Conservation (phyloP, 805 yeast species). For the Cyberlindnera euphorbiae region DNA sequence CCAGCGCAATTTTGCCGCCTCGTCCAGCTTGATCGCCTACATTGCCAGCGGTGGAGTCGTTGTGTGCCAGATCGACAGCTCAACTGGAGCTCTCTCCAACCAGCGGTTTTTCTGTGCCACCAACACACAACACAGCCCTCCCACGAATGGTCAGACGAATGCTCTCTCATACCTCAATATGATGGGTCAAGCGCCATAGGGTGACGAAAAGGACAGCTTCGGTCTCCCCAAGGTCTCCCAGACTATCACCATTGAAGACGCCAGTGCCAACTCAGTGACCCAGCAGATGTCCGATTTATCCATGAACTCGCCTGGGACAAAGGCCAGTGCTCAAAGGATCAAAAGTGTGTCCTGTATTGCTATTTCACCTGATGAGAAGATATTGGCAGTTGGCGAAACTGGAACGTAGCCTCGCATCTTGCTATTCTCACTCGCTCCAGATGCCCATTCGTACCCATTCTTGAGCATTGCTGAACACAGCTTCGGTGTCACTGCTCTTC, state of each 20-base stretch:
- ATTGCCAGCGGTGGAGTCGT: constrained; percentile 60
- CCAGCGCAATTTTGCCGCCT: constrained; percentile 36
- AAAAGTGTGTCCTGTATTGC: constrained; percentile 54
- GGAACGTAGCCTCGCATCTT: constrained; percentile 67
- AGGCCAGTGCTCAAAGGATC: constrained; percentile 32
- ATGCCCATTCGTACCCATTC: constrained; percentile 43
- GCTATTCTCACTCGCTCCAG: constrained; percentile 51
- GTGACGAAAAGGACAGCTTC: constrained; percentile 15
- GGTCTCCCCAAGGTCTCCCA: constrained; percentile 15
- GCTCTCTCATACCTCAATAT: constrained; percentile 16
- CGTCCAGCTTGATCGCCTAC: constrained; percentile 42
- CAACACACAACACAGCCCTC: constrained; percentile 1
- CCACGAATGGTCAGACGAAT: constrained; percentile 2
- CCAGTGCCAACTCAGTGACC: constrained; percentile 7
- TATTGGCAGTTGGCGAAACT: constrained; percentile 65
- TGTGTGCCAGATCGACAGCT: constrained; percentile 33
- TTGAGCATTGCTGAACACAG: constrained; percentile 56
- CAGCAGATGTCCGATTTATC: constrained; percentile 11
- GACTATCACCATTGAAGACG: constrained; percentile 10
- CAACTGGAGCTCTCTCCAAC: constrained; percentile 19
- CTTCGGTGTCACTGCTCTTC: constrained; percentile 53
- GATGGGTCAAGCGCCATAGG: constrained; percentile 6
- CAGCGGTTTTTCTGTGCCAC: constrained; percentile 53
- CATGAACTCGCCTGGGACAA: constrained; percentile 11
- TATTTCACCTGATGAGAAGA: constrained; percentile 46